Evolutionary conservation across 1,139 yeast species (phyloP).

Genomic region (Taiozyma onychis): DNA sequence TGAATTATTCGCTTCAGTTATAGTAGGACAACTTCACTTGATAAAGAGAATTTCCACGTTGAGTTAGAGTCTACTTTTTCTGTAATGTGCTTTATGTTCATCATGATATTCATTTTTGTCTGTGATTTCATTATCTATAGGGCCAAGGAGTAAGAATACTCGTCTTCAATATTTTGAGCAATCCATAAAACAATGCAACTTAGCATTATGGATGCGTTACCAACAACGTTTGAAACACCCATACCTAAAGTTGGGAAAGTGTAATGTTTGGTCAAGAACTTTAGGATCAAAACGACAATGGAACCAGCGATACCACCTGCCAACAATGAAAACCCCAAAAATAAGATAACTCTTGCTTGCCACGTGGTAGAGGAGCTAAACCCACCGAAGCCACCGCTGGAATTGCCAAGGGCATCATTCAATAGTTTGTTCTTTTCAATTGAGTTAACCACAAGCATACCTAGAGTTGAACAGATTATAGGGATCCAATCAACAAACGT

Average conservation of each 20-base stretch:
- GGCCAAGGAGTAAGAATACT: slow-evolving; percentile 86
- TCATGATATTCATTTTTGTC: background rate
- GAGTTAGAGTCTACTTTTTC: background rate
- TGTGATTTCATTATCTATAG: slow-evolving; percentile 32
- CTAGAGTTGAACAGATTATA: slow-evolving; percentile 77
- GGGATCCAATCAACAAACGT: slow-evolving; percentile 96
- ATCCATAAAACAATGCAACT: slow-evolving; percentile 89
- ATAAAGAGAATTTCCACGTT: background rate
- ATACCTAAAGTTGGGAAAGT: slow-evolving; percentile 80
- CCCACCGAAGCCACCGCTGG: slow-evolving; percentile 28
- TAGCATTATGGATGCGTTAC: slow-evolving; percentile 75
- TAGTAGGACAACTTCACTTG: background rate
- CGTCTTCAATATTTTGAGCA: slow-evolving; percentile 93
- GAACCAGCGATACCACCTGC: slow-evolving; percentile 97
- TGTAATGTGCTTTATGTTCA: background rate
- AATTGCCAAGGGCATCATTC: slow-evolving; percentile 51
- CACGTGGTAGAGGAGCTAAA: slow-evolving; percentile 57
- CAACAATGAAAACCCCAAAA: slow-evolving; percentile 84
- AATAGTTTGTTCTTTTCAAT: slow-evolving; percentile 80
- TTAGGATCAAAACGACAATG: slow-evolving; percentile 78
- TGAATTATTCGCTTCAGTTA: background rate
- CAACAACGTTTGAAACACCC: slow-evolving; percentile 87
- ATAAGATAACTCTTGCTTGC: slow-evolving; percentile 89
- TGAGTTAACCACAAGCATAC: slow-evolving; percentile 88
- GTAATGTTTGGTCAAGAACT: slow-evolving; percentile 75